Percentiles rank a stretch among this genome's conserved stretches.
Conservation (phyloP, 2,329 filamentous ascomycete genomes). For the Ceratocystis diversiconidia region DNA sequence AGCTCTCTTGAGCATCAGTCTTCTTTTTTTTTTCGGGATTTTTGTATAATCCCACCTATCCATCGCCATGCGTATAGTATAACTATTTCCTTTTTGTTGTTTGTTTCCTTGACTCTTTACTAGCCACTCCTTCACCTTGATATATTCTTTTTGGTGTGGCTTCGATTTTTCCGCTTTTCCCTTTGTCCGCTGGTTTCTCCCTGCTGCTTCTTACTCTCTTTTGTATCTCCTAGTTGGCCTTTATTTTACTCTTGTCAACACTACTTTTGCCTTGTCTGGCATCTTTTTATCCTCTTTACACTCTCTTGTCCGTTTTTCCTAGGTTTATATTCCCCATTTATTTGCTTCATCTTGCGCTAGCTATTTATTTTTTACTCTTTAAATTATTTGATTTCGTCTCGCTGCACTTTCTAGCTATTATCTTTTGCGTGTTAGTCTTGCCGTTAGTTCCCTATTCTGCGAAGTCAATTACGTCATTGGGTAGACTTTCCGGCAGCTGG, state of each 20-base stretch:
- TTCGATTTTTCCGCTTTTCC: background rate
- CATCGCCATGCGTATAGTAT: slow-evolving; percentile 8
- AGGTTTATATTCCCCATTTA: slow-evolving; percentile 3
- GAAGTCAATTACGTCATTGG: background rate
- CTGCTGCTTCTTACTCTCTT: background rate
- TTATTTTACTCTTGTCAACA: background rate
- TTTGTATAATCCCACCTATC: background rate
- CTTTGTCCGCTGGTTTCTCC: background rate
- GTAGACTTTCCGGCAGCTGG: background rate
- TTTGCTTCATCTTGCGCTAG: background rate
- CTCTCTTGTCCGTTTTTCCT: slow-evolving; percentile 5
- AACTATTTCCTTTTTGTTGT: slow-evolving; percentile 7
- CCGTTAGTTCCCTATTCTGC: background rate
- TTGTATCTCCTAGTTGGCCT: background rate
- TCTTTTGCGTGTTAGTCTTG: background rate
- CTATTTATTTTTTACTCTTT: background rate
- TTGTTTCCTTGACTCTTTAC: slow-evolving; percentile 6
- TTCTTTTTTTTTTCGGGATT: too few species aligned
- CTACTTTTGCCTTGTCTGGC: background rate
- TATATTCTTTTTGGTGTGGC: background rate
- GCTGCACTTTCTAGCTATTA: background rate
- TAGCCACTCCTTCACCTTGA: background rate
- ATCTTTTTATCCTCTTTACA: background rate
- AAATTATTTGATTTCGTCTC: background rate
- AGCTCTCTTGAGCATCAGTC: too few species aligned